Evolutionary conservation across 495 filamentous ascomycete genomes (phyloP).

Genomic region (Hyaloscypha variabilis): DNA sequence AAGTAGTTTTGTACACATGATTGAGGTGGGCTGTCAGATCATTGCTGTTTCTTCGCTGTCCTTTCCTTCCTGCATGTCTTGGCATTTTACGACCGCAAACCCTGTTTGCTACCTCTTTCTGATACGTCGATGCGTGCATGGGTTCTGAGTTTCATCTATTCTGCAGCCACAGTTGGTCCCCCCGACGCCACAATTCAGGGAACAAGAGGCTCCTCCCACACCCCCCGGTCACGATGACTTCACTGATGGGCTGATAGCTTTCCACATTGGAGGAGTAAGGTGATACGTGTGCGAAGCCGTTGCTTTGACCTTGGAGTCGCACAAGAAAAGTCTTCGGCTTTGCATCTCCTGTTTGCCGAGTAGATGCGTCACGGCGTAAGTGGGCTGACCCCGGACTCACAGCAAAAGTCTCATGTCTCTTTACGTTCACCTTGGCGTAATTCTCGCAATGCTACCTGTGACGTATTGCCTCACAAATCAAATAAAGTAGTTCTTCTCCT

Average conservation of each 20-base stretch:
- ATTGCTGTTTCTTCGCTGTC: not conserved
- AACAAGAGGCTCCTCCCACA: conserved; percentile 1
- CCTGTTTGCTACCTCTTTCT: not conserved
- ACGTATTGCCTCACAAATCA: not conserved
- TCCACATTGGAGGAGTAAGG: not conserved
- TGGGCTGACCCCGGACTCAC: not conserved
- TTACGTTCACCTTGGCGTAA: not conserved
- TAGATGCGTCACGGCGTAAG: not conserved
- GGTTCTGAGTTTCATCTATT: conserved; percentile 16
- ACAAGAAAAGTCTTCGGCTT: not conserved
- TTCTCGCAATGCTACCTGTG: not conserved
- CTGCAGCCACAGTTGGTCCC: conserved; percentile 18
- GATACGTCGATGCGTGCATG: conserved; percentile 6
- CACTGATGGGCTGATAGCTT: not conserved
- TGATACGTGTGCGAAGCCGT: not conserved
- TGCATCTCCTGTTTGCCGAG: not conserved
- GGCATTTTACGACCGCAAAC: not conserved
- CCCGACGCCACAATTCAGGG: conserved; percentile 21
- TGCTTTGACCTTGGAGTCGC: not conserved
- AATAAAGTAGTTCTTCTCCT: not conserved
- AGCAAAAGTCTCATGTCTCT: not conserved
- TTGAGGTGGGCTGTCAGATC: not conserved
- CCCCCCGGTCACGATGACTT: conserved; percentile 16
- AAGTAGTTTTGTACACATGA: conserved; percentile 10
- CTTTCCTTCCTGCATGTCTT: not conserved